Percentiles rank a stretch among this genome's conserved stretches.
phyloP scores from a whole-genome alignment of 2,329 filamentous ascomycete genomes.

The Kalmusia sp. region DNA sequence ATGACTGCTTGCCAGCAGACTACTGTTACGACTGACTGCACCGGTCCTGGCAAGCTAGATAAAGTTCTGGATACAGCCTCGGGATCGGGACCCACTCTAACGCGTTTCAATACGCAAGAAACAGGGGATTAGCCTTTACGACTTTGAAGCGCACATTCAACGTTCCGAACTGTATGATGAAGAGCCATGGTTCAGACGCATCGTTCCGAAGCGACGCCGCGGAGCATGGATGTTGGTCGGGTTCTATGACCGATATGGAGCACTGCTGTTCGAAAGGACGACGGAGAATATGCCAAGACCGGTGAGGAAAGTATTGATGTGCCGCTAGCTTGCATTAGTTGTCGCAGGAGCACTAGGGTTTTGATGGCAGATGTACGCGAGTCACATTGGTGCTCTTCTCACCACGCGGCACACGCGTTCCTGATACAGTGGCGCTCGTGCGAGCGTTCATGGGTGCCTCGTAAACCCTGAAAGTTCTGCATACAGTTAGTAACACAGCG shows the following conservation, averaged over 20 bases:
- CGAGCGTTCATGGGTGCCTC: no score
- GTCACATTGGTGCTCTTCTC: neutral
- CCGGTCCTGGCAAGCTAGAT: slow-evolving; percentile 1
- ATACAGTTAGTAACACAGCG: no score
- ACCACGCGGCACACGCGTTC: neutral
- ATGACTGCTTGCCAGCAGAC: neutral
- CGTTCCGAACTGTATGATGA: no score
- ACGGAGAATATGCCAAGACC: slow-evolving; percentile 2
- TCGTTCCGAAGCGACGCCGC: neutral
- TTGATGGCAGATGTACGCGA: neutral
- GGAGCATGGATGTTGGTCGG: no score
- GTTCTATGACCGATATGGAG: neutral
- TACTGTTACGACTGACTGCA: neutral
- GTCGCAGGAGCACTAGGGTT: neutral
- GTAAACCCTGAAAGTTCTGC: no score
- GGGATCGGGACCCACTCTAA: slow-evolving; percentile 1
- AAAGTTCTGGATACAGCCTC: slow-evolving; percentile 1
- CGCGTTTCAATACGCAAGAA: neutral
- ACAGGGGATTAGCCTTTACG: neutral
- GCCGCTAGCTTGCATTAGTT: slow-evolving; percentile 3
- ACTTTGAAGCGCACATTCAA: neutral
- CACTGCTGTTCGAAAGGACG: neutral
- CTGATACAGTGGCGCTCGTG: neutral
- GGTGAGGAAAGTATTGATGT: slow-evolving; percentile 4
- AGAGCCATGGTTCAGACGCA: slow-evolving; percentile 1